Evolutionary conservation across 2,329 filamentous ascomycete species (phyloP), one percentile per base, ranked within the genome.

Genomic region (Thielaviopsis musarum): DNA sequence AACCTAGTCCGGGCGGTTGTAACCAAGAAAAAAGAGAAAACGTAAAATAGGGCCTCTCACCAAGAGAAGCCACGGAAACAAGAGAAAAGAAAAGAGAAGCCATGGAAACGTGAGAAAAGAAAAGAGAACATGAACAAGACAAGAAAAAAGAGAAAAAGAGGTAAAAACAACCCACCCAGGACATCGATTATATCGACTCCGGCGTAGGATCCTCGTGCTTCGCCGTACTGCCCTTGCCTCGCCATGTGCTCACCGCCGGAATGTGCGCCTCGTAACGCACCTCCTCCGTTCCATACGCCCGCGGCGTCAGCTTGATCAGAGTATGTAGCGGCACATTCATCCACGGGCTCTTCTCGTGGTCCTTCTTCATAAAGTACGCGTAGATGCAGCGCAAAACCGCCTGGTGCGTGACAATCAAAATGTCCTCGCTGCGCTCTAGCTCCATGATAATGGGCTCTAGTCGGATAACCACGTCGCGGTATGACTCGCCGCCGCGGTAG

Each of bases 391-490:
- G 83, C 63, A 98, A 77, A 38, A 98, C 91, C 15, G 93, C 93
- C 73, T 98, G 93, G 70, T 98, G 93, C 3, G 93, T 97, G 63
- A 98, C 90, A 66, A 98, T 97, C 62, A 98, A 82, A 65, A 98
- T 95, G 69, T 98, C 94, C 71, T 97, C 93, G 65, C 85, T 89
- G 63, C 93, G 83, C 72, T 98, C 93, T 57, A 98, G 78, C 70
- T 98, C 93, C 93, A 98, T 98, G 73, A 98, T 98, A 72, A 98
- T 98, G 63, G 93, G 93, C 69, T 98, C 93, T 0, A 98, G 83
- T 0, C 93, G 89, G 67, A 96, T 97, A 49, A 98, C 93, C 1
- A 98, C 91, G 68, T 98, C 93, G 59, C 91, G 88, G 71, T 98
- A 85, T 62, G 88, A 94, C 74, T 98, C 93, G 58, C 93, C 93